Evolutionary conservation across 1,284 basidiomycete species (phyloP).

Genomic region (Melampsora americana): DNA sequence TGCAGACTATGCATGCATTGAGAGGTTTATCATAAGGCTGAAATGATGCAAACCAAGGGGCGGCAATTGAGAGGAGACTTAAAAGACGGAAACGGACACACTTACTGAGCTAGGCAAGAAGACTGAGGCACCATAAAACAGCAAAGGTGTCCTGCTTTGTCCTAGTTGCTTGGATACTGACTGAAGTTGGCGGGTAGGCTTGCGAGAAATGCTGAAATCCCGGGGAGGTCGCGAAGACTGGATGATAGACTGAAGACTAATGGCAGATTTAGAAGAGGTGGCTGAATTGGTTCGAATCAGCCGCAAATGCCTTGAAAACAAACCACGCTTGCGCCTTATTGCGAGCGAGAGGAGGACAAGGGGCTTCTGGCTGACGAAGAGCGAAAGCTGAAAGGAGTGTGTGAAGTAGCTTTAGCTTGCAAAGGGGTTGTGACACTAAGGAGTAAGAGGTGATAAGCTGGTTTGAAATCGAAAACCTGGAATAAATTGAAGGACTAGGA

Average conservation of each 20-base stretch:
- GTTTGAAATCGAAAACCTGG: neutral
- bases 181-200: neutral
- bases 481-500: conserved; percentile 3
- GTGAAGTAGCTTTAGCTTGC: conserved; percentile 2
- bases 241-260: conserved; percentile 4
- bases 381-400: conserved; percentile 3
- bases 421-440: neutral
- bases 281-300: conserved; percentile 14
- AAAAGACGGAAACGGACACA: neutral
- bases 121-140: neutral
- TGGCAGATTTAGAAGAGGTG: neutral
- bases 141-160: neutral
- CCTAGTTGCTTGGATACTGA: conserved; percentile 10
- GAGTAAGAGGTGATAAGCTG: conserved; percentile 1
- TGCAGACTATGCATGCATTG: conserved; percentile 10
- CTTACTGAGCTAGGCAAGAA: conserved; percentile 2
- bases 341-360: conserved; percentile 3
- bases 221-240: neutral
- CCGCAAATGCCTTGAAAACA: neutral
- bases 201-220: conserved; percentile 5
- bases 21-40: neutral
- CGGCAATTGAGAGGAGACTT: conserved; percentile 7
- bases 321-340: conserved; percentile 4
- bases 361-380: neutral
- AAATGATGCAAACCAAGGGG: conserved; percentile 8